Conservation (phyloP, 2,329 filamentous ascomycete genomes). For the Fusarium armeniacum region DNA sequence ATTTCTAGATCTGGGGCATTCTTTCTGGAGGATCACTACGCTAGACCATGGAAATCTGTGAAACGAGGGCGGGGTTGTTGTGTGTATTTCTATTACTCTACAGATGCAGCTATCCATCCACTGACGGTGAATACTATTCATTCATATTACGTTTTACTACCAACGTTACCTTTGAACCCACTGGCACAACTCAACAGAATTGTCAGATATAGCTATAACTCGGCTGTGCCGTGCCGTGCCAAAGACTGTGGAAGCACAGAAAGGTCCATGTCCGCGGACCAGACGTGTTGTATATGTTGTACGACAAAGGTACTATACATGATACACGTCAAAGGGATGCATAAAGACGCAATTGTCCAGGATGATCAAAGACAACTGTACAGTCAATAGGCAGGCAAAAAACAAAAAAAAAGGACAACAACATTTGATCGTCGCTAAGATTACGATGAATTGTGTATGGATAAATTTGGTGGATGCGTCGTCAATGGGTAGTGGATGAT, state of each 20-base stretch:
- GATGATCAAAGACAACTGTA: constrained; percentile 6
- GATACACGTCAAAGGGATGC: constrained; percentile 34
- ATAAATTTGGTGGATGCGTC: constrained; percentile 28
- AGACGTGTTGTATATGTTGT: constrained; percentile 22
- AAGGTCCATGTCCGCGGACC: constrained; percentile 36
- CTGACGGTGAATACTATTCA: constrained; percentile 25
- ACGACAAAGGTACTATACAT: neutral
- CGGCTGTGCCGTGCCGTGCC: constrained; percentile 2
- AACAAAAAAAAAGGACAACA: neutral
- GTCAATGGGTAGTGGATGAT: constrained; percentile 5
- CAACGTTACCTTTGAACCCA: constrained; percentile 34
- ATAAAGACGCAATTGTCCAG: constrained; percentile 28
- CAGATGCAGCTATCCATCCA: constrained; percentile 42
- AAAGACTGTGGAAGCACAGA: constrained; percentile 25
- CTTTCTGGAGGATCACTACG: constrained; percentile 9
- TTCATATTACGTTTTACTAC: constrained; percentile 49
- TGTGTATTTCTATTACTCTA: constrained; percentile 48
- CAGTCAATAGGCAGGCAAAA: neutral
- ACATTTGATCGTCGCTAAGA: constrained; percentile 32
- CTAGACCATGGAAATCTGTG: constrained; percentile 8
- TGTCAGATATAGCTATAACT: neutral
- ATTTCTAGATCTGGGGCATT: constrained; percentile 33
- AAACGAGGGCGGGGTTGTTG: constrained; percentile 39
- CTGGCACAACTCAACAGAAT: constrained; percentile 18
- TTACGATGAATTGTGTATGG: constrained; percentile 31